Percentiles rank a stretch among this genome's conserved stretches.
phyloP scores from a whole-genome alignment of 1,284 basidiomycete genomes.

The Peniophora sp. region DNA sequence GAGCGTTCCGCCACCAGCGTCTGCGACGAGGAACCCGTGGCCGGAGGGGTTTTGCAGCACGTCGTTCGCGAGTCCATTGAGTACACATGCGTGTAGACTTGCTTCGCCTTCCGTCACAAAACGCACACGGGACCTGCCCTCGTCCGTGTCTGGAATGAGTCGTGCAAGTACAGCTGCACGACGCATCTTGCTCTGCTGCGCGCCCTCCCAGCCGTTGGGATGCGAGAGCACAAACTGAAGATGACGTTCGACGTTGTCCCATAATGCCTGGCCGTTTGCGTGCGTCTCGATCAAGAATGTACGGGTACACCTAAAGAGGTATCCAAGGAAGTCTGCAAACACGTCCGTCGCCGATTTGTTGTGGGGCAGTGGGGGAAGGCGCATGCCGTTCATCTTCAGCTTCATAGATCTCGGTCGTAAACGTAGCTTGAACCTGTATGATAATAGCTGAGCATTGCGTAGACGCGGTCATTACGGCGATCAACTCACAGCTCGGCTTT shows the following conservation, averaged over 20 bases:
- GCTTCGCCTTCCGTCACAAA: conserved; percentile 80
- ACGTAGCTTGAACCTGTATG: conserved; percentile 64
- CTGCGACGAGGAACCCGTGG: conserved; percentile 69
- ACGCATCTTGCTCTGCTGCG: conserved; percentile 71
- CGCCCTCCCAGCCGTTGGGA: conserved; percentile 78
- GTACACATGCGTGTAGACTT: conserved; percentile 68
- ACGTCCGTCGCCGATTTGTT: conserved; percentile 61
- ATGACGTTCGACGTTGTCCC: conserved; percentile 56
- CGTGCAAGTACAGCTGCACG: conserved; percentile 58
- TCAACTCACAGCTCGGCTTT: conserved; percentile 60
- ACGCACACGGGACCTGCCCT: conserved; percentile 58
- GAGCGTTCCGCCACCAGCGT: conserved; percentile 73
- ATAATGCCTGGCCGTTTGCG: conserved; percentile 54
- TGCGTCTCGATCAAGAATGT: conserved; percentile 71
- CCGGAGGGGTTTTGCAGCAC: conserved; percentile 65
- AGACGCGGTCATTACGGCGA: conserved; percentile 1
- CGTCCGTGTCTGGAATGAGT: conserved; percentile 63
- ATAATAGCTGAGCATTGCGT: conserved; percentile 3
- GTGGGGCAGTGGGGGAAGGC: conserved; percentile 55
- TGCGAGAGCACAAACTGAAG: conserved; percentile 69
- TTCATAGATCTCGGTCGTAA: conserved; percentile 68
- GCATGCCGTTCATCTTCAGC: conserved; percentile 75
- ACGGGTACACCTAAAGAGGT: conserved; percentile 63
- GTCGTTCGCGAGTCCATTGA: conserved; percentile 66
- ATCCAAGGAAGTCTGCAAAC: conserved; percentile 70